Evolutionary conservation across 2,329 filamentous ascomycete genomes (phyloP), one percentile per base, ranked within the genome.

Genomic region (Aspergillus quadrilineatus): DNA sequence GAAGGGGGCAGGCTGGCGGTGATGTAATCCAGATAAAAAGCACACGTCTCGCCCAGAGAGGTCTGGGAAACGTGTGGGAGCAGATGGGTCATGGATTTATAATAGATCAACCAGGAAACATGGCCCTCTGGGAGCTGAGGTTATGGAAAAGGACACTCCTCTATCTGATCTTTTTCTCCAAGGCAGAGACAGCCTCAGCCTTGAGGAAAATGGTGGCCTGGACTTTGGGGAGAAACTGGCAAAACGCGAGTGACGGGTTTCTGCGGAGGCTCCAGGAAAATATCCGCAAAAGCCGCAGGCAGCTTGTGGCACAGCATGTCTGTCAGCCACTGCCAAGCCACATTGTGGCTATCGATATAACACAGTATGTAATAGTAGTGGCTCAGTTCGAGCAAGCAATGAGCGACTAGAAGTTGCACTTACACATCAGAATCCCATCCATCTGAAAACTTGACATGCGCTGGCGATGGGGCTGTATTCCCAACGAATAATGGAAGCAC

Each of bases 11-110:
- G 59, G 50, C 63, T 65, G 49, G 66, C 64, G 52, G 66, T 65
- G 56, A 74, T 60, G 55, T 69, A 69, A 53, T 72, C 69, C 56
- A 75, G 56, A 59, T 76, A 75, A 37, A 70, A 66, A 58, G 72
- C 67, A 60, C 71, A 73, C 65, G 72, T 73, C 69, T 75, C 71
- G 65, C 72, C 70, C 69, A 75, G 64, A 53, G 69, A 71, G 66
- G 71, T 70, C 67, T 71, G 64, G 65, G 69, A 65, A 65, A 71
- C 60, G 53, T 67, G 65, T 57, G 69, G 72, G 52, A 72, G 68
- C 65, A 71, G 67, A 61, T 73, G 62, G 66, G 65, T 76, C 74
- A 76, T 73, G 65, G 71, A 70, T 66, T 64, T 63, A 59, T 62
- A 37, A 45, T 50, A 39, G 39, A 7, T 9, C 8, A 42, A 3